Evolutionary conservation across 2,329 filamentous ascomycete species (phyloP).

Genomic region (Rachicladosporium sp.): DNA sequence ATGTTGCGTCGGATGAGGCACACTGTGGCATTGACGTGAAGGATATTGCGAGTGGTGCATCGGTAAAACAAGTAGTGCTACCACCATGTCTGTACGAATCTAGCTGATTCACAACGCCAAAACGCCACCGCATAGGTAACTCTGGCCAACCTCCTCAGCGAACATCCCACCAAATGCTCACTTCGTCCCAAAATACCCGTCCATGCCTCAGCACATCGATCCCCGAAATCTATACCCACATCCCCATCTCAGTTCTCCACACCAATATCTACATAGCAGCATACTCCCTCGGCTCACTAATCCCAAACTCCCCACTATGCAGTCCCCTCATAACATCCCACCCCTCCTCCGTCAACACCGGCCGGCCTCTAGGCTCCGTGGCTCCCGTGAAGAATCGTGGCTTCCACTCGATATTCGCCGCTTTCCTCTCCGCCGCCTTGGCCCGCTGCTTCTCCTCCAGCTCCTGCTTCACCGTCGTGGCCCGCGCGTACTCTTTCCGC

Average conservation of each 20-base stretch:
- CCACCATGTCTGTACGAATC: too few relatives aligned
- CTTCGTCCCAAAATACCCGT: too few relatives aligned
- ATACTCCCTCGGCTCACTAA: slow-evolving; percentile 35
- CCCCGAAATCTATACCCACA: too few relatives aligned
- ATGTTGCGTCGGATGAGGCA: too few relatives aligned
- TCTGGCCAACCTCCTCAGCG: too few relatives aligned
- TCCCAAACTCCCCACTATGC: slow-evolving; percentile 37
- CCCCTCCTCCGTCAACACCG: slow-evolving; percentile 53
- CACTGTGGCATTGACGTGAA: too few relatives aligned
- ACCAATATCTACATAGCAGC: slow-evolving; percentile 14
- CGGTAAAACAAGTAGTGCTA: too few relatives aligned
- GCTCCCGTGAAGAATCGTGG: slow-evolving; percentile 74
- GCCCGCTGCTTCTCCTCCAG: slow-evolving; percentile 82
- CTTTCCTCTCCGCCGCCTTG: slow-evolving; percentile 69
- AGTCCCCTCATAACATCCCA: slow-evolving; percentile 43
- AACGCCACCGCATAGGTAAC: too few relatives aligned
- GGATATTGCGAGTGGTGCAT: too few relatives aligned
- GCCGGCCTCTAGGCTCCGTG: slow-evolving; percentile 47
- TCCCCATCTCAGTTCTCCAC: background rate
- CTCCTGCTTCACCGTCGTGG: slow-evolving; percentile 78
- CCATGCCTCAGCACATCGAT: too few relatives aligned
- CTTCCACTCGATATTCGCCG: slow-evolving; percentile 56
- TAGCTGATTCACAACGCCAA: too few relatives aligned
- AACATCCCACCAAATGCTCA: too few relatives aligned
- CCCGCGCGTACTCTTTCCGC: slow-evolving; percentile 67